Percentiles rank a stretch among this genome's conserved stretches.
phyloP scores from a whole-genome alignment of 176 grass and related monocot species.

The Phoenix dactylifera region DNA sequence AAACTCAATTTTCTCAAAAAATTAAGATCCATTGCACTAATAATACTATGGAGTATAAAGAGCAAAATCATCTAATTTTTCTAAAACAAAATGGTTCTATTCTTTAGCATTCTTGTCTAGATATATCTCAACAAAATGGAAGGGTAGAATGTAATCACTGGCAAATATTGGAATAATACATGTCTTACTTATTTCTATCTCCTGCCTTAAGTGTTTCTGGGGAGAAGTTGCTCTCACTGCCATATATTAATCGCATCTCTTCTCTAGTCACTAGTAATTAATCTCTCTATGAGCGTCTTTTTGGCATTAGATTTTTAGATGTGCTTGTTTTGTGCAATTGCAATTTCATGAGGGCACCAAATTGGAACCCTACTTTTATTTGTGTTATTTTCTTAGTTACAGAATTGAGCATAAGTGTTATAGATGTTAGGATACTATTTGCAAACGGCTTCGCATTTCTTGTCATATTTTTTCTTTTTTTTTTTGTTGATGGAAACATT shows the following conservation, averaged over 20 bases:
- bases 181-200: too few relatives aligned
- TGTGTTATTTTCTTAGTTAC: neutral
- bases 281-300: neutral
- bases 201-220: neutral
- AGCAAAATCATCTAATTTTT: too few relatives aligned
- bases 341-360: neutral
- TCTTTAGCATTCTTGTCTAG: too few relatives aligned
- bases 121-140: too few relatives aligned
- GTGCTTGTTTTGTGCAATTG: neutral
- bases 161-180: too few relatives aligned
- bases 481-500: neutral
- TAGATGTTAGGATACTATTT: neutral
- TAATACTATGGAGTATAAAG: too few relatives aligned
- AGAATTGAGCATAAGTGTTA: neutral
- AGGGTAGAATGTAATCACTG: too few relatives aligned
- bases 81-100: too few relatives aligned
- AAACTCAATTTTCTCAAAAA: too few relatives aligned
- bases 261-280: neutral
- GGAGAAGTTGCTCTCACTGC: neutral
- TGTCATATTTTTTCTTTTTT: too few relatives aligned
- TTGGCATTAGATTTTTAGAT: neutral
- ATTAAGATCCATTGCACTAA: too few relatives aligned
- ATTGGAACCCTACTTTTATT: neutral
- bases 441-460: too few relatives aligned
- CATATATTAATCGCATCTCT: neutral